phyloP scores from a whole-genome alignment of 768 basidiomycete species.

The Tulasnella sp. region DNA sequence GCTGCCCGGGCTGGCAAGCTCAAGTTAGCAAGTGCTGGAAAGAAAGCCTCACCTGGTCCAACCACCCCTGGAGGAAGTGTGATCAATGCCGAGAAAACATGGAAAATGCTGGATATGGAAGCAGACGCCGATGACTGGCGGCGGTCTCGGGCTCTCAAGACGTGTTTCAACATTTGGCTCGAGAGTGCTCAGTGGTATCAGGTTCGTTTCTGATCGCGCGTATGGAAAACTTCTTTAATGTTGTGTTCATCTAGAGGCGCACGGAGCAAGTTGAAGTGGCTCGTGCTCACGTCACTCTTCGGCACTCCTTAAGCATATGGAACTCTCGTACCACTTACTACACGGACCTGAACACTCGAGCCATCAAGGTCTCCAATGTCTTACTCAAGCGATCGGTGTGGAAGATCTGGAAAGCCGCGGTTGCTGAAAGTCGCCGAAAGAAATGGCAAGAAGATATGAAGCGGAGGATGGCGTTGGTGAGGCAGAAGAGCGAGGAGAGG shows the following conservation, averaged over 20 bases:
- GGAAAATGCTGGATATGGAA: conserved; percentile 57
- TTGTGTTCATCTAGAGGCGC: conserved; percentile 56
- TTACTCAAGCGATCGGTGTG: conserved; percentile 48
- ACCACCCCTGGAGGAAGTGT: background rate
- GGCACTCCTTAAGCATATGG: conserved; percentile 61
- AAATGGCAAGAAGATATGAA: conserved; percentile 71
- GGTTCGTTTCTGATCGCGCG: conserved; percentile 45
- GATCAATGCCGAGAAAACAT: conserved; percentile 59
- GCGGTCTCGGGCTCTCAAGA: conserved; percentile 58
- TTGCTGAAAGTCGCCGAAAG: conserved; percentile 54
- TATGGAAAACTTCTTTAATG: conserved; percentile 29
- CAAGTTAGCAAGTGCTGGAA: conserved; percentile 4
- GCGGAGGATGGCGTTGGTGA: conserved; percentile 59
- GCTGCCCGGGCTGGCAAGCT: conserved; percentile 23
- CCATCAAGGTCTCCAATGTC: conserved; percentile 46
- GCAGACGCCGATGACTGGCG: conserved; percentile 67
- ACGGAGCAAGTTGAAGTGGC: conserved; percentile 65
- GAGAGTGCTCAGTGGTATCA: conserved; percentile 67
- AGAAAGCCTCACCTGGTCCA: background rate
- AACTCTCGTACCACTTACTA: conserved; percentile 43
- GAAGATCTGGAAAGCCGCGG: conserved; percentile 51
- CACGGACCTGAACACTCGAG: conserved; percentile 45
- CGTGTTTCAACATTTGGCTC: conserved; percentile 73
- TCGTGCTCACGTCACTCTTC: conserved; percentile 61
- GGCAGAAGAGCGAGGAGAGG: conserved; percentile 53